phyloP scores from a whole-genome alignment of 805 yeast species.

The Tetrapisispora nanseiensis region DNA sequence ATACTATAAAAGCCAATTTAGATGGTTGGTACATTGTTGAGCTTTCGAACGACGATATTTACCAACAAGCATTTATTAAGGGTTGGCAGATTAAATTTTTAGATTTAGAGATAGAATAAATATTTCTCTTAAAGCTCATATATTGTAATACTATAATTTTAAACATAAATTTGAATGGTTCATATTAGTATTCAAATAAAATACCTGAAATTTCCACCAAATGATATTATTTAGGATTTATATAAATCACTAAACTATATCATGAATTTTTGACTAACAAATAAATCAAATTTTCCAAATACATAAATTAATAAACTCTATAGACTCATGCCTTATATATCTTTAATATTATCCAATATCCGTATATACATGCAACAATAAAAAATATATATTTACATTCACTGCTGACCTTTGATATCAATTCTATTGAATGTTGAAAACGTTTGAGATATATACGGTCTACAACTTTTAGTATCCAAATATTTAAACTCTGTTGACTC shows the following conservation, averaged over 20 bases:
- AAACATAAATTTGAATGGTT: background rate
- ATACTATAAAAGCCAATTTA: slow-evolving; percentile 7
- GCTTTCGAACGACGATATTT: slow-evolving; percentile 10
- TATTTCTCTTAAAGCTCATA: background rate
- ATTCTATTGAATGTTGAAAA: slow-evolving; percentile 42
- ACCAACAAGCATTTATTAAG: slow-evolving; percentile 7
- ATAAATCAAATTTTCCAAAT: too few relatives aligned
- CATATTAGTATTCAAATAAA: too few relatives aligned
- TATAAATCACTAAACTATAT: too few relatives aligned
- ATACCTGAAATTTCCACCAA: too few relatives aligned
- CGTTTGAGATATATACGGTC: slow-evolving; percentile 29
- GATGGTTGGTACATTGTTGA: slow-evolving; percentile 17
- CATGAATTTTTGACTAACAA: too few relatives aligned
- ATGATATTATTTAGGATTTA: too few relatives aligned
- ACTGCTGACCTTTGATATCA: slow-evolving; percentile 80
- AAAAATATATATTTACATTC: background rate
- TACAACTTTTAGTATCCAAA: slow-evolving; percentile 30
- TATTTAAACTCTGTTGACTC: slow-evolving; percentile 23
- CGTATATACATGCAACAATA: background rate
- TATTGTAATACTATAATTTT: background rate
- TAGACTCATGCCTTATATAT: too few relatives aligned
- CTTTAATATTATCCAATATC: too few relatives aligned
- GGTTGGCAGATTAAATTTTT: slow-evolving; percentile 6
- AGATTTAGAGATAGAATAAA: slow-evolving; percentile 4
- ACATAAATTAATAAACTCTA: too few relatives aligned